Conservation (phyloP, 2,329 filamentous ascomycete species). For the Xylaria sp. region DNA sequence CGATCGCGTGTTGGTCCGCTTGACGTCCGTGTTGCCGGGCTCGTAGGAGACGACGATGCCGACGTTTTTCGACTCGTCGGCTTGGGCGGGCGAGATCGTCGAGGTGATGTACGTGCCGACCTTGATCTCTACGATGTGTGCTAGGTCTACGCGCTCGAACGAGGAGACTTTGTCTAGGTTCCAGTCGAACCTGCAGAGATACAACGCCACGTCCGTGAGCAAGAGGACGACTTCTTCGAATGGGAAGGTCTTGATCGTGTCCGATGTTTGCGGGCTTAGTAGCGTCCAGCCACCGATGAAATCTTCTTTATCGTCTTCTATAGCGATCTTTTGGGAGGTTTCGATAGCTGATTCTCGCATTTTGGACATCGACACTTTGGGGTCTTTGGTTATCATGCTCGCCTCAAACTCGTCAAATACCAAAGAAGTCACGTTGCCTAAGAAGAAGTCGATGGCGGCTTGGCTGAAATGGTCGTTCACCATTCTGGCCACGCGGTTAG, state of each 20-base stretch:
- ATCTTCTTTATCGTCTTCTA: slow-evolving; percentile 84
- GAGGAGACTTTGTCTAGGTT: slow-evolving; percentile 92
- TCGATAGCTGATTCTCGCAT: slow-evolving; percentile 92
- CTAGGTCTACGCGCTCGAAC: slow-evolving; percentile 85
- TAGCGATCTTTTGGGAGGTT: slow-evolving; percentile 84
- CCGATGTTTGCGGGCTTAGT: slow-evolving; percentile 76
- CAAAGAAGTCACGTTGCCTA: slow-evolving; percentile 84
- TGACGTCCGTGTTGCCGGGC: slow-evolving; percentile 74
- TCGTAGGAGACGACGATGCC: slow-evolving; percentile 84
- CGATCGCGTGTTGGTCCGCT: slow-evolving; percentile 86
- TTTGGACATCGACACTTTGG: slow-evolving; percentile 84
- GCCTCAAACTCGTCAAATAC: slow-evolving; percentile 96
- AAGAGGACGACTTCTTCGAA: slow-evolving; percentile 91
- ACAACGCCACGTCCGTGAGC: slow-evolving; percentile 84
- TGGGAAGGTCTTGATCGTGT: slow-evolving; percentile 74
- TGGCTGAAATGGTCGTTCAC: slow-evolving; percentile 98
- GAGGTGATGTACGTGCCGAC: slow-evolving; percentile 91
- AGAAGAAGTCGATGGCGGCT: slow-evolving; percentile 90
- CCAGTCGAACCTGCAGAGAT: slow-evolving; percentile 94
- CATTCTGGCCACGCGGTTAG: slow-evolving; percentile 67
- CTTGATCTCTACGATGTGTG: slow-evolving; percentile 76
- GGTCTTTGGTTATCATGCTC: slow-evolving; percentile 92
- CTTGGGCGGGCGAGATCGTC: slow-evolving; percentile 80
- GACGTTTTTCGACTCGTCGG: slow-evolving; percentile 81
- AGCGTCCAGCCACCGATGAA: slow-evolving; percentile 91